Evolutionary conservation across 495 filamentous ascomycete species (phyloP).

Genomic region (Penicillium nucicola): DNA sequence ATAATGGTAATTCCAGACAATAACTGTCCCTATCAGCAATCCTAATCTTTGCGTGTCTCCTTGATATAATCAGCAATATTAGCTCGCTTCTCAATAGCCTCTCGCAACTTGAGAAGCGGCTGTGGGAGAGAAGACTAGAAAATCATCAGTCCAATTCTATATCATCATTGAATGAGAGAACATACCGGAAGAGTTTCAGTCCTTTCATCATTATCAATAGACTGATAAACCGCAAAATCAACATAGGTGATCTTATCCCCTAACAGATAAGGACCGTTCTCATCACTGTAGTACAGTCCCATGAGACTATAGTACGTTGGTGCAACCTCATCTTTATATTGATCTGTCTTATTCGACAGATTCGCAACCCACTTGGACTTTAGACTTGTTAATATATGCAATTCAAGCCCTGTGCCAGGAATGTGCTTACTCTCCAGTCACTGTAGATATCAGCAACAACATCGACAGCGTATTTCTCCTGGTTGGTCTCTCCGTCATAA

Average conservation of each 20-base stretch:
- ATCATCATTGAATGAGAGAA: background rate
- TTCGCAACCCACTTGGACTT: conserved; percentile 26
- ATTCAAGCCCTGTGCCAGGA: background rate
- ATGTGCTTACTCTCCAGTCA: conserved; percentile 32
- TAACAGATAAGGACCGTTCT: conserved; percentile 27
- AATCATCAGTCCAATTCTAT: background rate
- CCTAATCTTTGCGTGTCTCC: background rate
- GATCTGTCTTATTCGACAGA: conserved; percentile 5
- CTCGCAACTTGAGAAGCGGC: background rate
- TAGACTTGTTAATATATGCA: background rate
- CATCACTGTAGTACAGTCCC: conserved; percentile 20
- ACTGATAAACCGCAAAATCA: conserved; percentile 36
- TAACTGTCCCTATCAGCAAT: too few species aligned
- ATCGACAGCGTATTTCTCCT: conserved; percentile 42
- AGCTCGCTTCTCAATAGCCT: conserved; percentile 3
- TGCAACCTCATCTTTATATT: conserved; percentile 22
- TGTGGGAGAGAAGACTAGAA: background rate
- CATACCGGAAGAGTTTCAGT: conserved; percentile 15
- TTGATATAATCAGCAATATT: conserved; percentile 5
- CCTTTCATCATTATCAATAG: conserved; percentile 28
- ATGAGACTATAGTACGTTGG: conserved; percentile 28
- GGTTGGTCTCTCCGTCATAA: conserved; percentile 37
- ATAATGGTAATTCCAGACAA: too few species aligned
- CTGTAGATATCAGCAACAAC: conserved; percentile 40
- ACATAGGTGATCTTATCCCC: conserved; percentile 30